These are phyloP conservation scores for Cubamyces sp. DNA, from an alignment of 768 basidiomycete genomes.

Conservation along the genomic window DNA sequence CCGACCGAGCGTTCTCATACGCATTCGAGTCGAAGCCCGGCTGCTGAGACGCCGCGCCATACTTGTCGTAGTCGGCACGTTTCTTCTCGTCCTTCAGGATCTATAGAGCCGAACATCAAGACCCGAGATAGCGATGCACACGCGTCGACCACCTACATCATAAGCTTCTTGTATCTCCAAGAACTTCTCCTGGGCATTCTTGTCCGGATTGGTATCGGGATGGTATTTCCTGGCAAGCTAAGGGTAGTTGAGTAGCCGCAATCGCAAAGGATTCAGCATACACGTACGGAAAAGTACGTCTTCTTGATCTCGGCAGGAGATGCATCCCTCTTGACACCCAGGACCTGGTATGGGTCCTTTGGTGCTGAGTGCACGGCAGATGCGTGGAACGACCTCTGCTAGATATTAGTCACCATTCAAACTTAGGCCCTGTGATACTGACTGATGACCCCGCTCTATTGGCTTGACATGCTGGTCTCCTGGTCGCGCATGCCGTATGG, in stretches of 20 bases:
- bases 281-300: constrained; percentile 87
- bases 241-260: neutral
- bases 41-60: constrained; percentile 90
- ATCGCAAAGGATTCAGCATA: constrained; percentile 22
- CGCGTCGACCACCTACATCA: constrained; percentile 63
- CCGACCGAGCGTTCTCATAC: constrained; percentile 53
- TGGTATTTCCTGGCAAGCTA: constrained; percentile 98
- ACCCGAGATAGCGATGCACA: no score
- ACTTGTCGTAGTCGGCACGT: constrained; percentile 87
- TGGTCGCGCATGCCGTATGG: neutral
- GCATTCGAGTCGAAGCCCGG: constrained; percentile 93
- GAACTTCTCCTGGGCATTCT: constrained; percentile 88
- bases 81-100: constrained; percentile 94
- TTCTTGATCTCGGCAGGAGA: constrained; percentile 93
- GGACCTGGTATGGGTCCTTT: constrained; percentile 89
- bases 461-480: constrained; percentile 5
- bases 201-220: constrained; percentile 95
- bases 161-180: constrained; percentile 97
- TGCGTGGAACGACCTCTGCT: constrained; percentile 77
- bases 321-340: constrained; percentile 87
- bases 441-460: constrained; percentile 19
- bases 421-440: neutral
- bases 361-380: constrained; percentile 54
- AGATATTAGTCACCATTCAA: neutral
- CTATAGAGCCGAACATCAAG: constrained; percentile 44